Conservation (phyloP, 306 rosid genomes). For the Comarum palustre region DNA sequence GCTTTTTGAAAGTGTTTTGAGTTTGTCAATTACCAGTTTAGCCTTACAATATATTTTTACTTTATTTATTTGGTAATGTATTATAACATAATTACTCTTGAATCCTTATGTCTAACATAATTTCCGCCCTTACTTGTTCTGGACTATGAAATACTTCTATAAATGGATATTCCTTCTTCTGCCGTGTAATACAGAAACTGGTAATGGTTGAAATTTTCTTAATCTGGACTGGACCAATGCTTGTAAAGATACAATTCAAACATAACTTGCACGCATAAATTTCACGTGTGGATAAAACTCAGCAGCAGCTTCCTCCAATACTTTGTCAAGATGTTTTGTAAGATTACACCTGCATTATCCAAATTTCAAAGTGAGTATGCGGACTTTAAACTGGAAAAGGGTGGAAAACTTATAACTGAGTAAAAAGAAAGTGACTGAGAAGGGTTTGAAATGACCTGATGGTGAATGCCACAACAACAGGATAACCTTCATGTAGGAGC, state of each 20-base stretch:
- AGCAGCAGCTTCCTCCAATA: slow-evolving; percentile 74
- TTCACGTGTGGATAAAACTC: slow-evolving; percentile 82
- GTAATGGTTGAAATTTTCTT: background rate
- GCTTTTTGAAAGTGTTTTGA: too few species aligned
- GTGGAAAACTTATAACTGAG: background rate
- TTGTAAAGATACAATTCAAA: background rate
- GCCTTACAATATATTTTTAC: too few species aligned
- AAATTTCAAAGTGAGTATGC: slow-evolving; percentile 6
- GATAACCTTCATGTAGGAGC: slow-evolving; percentile 85
- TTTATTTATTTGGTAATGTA: too few species aligned
- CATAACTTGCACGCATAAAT: slow-evolving; percentile 76
- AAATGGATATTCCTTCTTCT: slow-evolving; percentile 87
- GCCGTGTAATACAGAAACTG: slow-evolving; percentile 82
- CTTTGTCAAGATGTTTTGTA: slow-evolving; percentile 70
- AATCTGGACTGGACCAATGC: slow-evolving; percentile 10
- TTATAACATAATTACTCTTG: too few species aligned
- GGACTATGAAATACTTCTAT: slow-evolving; percentile 79
- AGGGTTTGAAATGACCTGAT: slow-evolving; percentile 47
- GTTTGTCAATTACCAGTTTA: too few species aligned
- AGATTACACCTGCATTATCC: slow-evolving; percentile 67
- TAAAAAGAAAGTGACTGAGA: slow-evolving; percentile 15
- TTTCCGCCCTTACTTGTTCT: slow-evolving; percentile 49
- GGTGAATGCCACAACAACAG: slow-evolving; percentile 82
- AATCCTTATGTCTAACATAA: too few species aligned
- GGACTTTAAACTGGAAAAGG: slow-evolving; percentile 13